Conservation (phyloP, 345 rosid species). For the Gossypium thurberi region DNA sequence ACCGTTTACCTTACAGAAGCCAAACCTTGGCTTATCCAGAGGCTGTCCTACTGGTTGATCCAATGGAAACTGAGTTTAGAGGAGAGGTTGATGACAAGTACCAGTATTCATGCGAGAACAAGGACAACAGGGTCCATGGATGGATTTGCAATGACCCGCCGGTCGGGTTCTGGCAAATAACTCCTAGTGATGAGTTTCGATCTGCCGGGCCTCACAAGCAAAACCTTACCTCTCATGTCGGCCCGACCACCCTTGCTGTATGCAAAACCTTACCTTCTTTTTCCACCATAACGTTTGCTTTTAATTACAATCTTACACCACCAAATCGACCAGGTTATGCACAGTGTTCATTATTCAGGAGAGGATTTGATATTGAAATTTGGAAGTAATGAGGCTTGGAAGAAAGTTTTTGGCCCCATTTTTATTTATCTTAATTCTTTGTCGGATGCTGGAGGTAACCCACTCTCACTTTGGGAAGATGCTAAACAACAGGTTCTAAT, state of each 20-base stretch:
- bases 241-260: slow-evolving; percentile 82
- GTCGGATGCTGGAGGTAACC: slow-evolving; percentile 33
- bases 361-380: slow-evolving; percentile 54
- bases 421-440: slow-evolving; percentile 68
- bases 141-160: slow-evolving; percentile 70
- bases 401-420: slow-evolving; percentile 87
- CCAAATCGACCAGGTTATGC: slow-evolving; percentile 52
- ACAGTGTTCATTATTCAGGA: slow-evolving; percentile 83
- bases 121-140: slow-evolving; percentile 66
- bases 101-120: slow-evolving; percentile 61
- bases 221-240: slow-evolving; percentile 78
- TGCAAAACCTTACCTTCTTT: slow-evolving; percentile 8
- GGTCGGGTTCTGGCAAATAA: slow-evolving; percentile 89
- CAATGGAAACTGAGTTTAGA: slow-evolving; percentile 57
- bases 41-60: slow-evolving; percentile 71
- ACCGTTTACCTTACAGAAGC: slow-evolving; percentile 58
- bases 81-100: slow-evolving; percentile 99
- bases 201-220: slow-evolving; percentile 86
- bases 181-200: slow-evolving; percentile 90
- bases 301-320: background rate
- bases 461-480: slow-evolving; percentile 64
- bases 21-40: slow-evolving; percentile 66
- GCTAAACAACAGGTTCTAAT: slow-evolving; percentile 67
- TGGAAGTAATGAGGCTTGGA: slow-evolving; percentile 58
- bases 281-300: background rate